Evolutionary conservation across 2,329 filamentous ascomycete genomes (phyloP).

Genomic region (Cryphonectria radicalis): DNA sequence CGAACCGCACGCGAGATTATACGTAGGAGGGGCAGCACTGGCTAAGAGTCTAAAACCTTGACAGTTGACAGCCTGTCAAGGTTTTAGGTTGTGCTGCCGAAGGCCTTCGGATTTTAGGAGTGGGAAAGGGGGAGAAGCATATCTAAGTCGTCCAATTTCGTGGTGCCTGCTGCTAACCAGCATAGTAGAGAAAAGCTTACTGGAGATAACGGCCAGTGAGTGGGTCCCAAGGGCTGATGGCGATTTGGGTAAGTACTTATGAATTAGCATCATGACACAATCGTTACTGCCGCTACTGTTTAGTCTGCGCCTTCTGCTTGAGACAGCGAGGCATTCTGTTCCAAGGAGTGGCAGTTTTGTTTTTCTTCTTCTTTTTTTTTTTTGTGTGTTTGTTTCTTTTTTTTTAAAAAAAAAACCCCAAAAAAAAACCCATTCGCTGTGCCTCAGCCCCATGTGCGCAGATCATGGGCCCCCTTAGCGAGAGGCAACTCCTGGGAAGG

Average conservation of each 20-base stretch:
- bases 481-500: not conserved
- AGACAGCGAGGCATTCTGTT: not conserved
- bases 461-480: not conserved
- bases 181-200: too few relatives aligned
- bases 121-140: not conserved
- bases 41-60: conserved; percentile 4
- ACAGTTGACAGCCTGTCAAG: not conserved
- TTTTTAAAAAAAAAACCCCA: too few relatives aligned
- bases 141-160: not conserved
- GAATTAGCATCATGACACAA: not conserved
- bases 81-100: conserved; percentile 2
- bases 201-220: not conserved
- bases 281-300: not conserved
- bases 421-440: not conserved
- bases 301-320: not conserved
- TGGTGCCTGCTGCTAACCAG: not conserved
- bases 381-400: too few relatives aligned
- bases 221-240: not conserved
- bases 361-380: too few relatives aligned
- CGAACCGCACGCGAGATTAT: conserved; percentile 17
- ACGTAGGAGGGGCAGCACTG: not conserved
- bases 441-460: not conserved
- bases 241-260: not conserved
- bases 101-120: conserved; percentile 1
- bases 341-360: not conserved